phyloP scores from a whole-genome alignment of 1,284 basidiomycete species.

The Ceratorhiza oryzae-sativae region DNA sequence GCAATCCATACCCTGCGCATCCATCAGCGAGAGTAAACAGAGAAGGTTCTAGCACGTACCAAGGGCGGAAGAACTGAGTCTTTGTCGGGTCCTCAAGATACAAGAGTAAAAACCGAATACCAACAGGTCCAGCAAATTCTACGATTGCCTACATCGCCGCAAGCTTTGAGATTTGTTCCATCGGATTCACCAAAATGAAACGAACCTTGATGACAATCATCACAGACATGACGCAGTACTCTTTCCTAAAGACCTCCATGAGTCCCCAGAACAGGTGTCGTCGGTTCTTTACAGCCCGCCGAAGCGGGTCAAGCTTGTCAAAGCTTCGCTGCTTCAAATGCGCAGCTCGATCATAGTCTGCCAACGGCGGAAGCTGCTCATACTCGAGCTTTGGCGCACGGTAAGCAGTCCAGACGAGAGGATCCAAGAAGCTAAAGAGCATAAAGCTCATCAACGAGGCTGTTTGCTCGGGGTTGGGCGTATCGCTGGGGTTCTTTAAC shows the following conservation, averaged over 20 bases:
- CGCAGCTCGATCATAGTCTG: conserved; percentile 62
- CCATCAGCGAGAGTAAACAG: background rate
- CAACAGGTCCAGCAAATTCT: conserved; percentile 31
- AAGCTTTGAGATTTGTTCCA: background rate
- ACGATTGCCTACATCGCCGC: conserved; percentile 5
- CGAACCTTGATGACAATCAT: conserved; percentile 13
- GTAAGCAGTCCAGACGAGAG: conserved; percentile 56
- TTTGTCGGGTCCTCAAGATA: conserved; percentile 58
- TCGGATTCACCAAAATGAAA: background rate
- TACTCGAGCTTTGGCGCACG: conserved; percentile 57
- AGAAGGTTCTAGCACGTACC: conserved; percentile 37
- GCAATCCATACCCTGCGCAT: conserved; percentile 64
- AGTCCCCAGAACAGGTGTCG: conserved; percentile 35
- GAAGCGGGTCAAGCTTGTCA: conserved; percentile 50
- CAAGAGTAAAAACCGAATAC: conserved; percentile 23
- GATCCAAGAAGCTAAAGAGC: conserved; percentile 66
- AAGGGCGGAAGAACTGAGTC: conserved; percentile 55
- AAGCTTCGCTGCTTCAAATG: conserved; percentile 53
- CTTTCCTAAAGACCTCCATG: conserved; percentile 29
- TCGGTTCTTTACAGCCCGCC: conserved; percentile 44
- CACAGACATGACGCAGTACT: conserved; percentile 20
- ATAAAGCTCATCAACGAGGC: conserved; percentile 63
- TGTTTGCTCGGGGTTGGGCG: conserved; percentile 70
- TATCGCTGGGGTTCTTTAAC: conserved; percentile 47
- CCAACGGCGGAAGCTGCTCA: conserved; percentile 62